Conservation (phyloP, 371 early-diverging fungal genomes). For the Mortierella sp. region DNA sequence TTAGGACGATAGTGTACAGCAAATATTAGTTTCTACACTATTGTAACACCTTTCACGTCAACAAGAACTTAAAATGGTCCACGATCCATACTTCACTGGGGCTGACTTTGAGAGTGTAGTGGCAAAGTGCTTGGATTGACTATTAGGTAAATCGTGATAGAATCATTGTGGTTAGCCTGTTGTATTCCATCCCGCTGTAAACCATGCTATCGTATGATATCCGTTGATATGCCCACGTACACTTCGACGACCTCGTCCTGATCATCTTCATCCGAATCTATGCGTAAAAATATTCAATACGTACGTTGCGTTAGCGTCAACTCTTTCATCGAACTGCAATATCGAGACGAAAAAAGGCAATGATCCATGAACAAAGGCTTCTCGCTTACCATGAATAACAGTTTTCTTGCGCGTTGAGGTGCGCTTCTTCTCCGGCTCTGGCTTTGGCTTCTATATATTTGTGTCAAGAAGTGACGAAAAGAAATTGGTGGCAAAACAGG, state of each 20-base stretch:
- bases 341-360: neutral
- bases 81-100: conserved; percentile 20
- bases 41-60: neutral
- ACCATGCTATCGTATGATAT: too few relatives aligned
- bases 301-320: neutral
- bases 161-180: conserved; percentile 23
- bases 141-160: neutral
- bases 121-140: conserved; percentile 51
- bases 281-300: neutral
- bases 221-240: conserved; percentile 14
- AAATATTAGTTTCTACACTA: neutral
- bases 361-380: neutral
- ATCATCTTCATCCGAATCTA: conserved; percentile 52
- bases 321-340: neutral
- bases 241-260: conserved; percentile 25
- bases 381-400: conserved; percentile 31
- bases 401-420: conserved; percentile 27
- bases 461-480: neutral
- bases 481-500: conserved; percentile 54
- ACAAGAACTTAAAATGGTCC: neutral
- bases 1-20: neutral
- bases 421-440: conserved; percentile 40
- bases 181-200: neutral
- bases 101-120: conserved; percentile 16
- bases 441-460: conserved; percentile 20